Percentiles rank a stretch among this genome's conserved stretches.
These are phyloP conservation scores for Gossypium aridum DNA, from an alignment of 441 rosid genomes.

Conservation along the genomic window DNA sequence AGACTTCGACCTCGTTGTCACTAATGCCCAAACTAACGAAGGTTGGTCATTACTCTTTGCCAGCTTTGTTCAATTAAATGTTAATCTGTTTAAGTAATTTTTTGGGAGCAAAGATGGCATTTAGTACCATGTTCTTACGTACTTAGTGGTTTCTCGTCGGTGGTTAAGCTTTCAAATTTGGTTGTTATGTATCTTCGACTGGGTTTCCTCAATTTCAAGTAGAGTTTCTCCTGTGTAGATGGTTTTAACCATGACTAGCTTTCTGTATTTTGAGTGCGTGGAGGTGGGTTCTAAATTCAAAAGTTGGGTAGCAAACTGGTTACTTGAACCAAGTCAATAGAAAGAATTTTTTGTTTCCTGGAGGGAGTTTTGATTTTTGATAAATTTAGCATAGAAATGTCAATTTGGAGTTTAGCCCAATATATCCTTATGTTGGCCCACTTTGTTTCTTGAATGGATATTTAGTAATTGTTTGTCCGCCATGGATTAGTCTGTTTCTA, in stretches of 20 bases:
- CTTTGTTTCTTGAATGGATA: not conserved
- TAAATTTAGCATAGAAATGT: not conserved
- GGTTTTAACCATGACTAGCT: not conserved
- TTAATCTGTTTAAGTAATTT: not conserved
- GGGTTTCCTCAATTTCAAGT: not conserved
- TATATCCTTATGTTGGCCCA: not conserved
- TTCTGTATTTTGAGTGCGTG: not conserved
- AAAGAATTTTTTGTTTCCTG: not conserved
- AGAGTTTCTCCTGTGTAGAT: not conserved
- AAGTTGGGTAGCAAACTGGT: not conserved
- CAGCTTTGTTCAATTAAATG: constrained; percentile 9
- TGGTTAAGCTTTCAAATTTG: not conserved
- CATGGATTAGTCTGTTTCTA: constrained; percentile 19
- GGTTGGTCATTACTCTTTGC: constrained; percentile 60
- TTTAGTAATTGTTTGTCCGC: constrained; percentile 18
- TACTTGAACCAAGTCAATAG: not conserved
- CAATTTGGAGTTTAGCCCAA: not conserved
- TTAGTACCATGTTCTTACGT: not conserved
- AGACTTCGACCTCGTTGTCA: constrained; percentile 90
- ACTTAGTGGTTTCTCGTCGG: not conserved
- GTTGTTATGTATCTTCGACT: not conserved
- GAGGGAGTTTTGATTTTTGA: not conserved
- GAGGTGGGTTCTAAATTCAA: not conserved
- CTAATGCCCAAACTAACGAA: constrained; percentile 96
- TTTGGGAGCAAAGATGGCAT: not conserved